Evolutionary conservation across 2,329 filamentous ascomycete genomes (phyloP), one percentile per base, ranked within the genome.

Genomic region (Colletotrichum endophyticum): DNA sequence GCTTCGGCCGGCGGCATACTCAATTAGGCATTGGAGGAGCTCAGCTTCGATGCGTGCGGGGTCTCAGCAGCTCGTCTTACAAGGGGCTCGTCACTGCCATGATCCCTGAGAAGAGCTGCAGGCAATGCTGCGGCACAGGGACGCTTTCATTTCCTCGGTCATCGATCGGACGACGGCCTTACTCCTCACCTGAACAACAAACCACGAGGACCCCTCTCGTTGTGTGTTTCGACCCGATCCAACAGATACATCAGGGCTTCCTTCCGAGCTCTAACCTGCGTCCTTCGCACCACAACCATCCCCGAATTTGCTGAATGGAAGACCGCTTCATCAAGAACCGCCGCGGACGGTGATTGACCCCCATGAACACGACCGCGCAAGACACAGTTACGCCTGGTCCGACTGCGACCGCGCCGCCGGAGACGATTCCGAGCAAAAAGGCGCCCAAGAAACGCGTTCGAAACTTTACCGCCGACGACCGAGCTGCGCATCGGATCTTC

Each of bases 401-500:
- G 59, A 27, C 57, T 12, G 25, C 59, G 39, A 74, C 59, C 44
- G 67, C 49, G 59, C 69, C 39, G 56, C 28, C 57, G 70, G 57
- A 64, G 44, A 16, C 28, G 15, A 22, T 32, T 44, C 67, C 63
- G 63, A 30, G 36, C 56, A 75, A 63, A 28, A 75, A 53, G 56
- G 9, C 62, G 11, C 62, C 56, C 25, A 85, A 83, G 78, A 86
- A 85, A 76, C 80, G 84, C 12, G 79, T 85, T 22, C 81, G 85
- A 13, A 84, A 85, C 78, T 86, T 85, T 77, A 86, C 85, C 2
- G 82, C 84, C 7, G 81, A 86, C 66, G 85, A 87, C 67, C 84
- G 85, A 12, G 85, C 85, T 5, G 82, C 83, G 7, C 86, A 87
- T 75, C 82, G 85, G 2, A 81, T 84, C 8, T 86, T 87, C 76